These are phyloP conservation scores for Volvox carteri DNA, from an alignment of 163 green algal genomes.

Conservation along the genomic window DNA sequence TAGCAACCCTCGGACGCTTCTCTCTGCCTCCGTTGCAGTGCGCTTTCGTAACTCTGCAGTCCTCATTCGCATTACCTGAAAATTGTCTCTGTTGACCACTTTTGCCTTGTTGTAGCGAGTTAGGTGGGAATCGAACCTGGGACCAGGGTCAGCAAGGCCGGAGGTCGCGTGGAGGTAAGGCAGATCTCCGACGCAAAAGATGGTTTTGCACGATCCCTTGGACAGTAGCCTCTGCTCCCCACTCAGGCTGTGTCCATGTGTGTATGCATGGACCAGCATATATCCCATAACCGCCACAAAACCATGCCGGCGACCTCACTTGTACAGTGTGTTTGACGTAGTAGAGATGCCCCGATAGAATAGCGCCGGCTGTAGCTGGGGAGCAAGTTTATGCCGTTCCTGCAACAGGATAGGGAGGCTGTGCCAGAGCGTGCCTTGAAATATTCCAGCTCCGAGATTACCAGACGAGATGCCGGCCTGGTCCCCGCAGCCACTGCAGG, in stretches of 20 bases:
- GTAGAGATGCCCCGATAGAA: slow-evolving; percentile 33
- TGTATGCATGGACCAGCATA: no score
- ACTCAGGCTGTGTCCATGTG: no score
- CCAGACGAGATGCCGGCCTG: not conserved
- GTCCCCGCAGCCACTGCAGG: not conserved
- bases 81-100: slow-evolving; percentile 22
- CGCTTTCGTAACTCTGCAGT: no score
- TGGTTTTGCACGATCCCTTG: no score
- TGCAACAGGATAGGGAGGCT: not conserved
- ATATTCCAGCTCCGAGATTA: not conserved
- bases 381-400: not conserved
- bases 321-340: not conserved
- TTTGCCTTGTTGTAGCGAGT: slow-evolving; percentile 1
- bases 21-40: no score
- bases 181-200: no score
- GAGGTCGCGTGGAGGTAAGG: no score
- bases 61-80: no score
- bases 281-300: no score
- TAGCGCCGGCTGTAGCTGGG: not conserved
- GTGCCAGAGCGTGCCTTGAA: not conserved
- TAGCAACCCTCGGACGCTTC: no score
- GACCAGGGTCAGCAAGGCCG: not conserved
- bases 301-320: no score
- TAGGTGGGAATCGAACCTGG: slow-evolving; percentile 49
- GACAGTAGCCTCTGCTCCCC: no score